These are phyloP conservation scores for Metschnikowia lunata DNA, from an alignment of 805 yeast genomes.

Conservation along the genomic window DNA sequence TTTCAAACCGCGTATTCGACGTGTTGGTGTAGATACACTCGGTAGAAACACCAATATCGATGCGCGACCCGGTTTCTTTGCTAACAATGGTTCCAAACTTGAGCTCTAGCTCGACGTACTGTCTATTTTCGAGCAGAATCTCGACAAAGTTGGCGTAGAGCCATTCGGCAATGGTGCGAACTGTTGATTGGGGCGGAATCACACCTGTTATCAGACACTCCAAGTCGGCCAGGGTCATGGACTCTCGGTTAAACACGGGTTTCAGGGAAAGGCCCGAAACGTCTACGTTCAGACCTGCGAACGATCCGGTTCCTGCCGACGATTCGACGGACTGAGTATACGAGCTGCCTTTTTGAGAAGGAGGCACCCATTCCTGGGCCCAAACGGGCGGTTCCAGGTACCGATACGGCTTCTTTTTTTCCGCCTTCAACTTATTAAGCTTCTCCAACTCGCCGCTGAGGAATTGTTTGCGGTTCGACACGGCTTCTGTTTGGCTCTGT, in stretches of 20 bases:
- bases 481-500: not conserved
- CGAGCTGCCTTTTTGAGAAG: conserved; percentile 9
- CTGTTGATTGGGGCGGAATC: conserved; percentile 74
- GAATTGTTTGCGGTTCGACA: not conserved
- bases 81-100: conserved; percentile 71
- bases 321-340: not conserved
- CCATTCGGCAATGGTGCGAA: conserved; percentile 84
- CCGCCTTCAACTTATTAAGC: conserved; percentile 20
- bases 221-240: conserved; percentile 33
- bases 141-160: conserved; percentile 75
- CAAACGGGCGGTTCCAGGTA: conserved; percentile 70
- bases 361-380: conserved; percentile 66
- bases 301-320: not conserved
- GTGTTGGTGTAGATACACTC: conserved; percentile 60
- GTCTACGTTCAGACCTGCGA: not conserved
- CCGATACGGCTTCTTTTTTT: conserved; percentile 50
- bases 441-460: conserved; percentile 22
- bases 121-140: conserved; percentile 51
- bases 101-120: conserved; percentile 62
- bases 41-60: conserved; percentile 62
- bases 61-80: conserved; percentile 55
- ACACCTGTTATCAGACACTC: conserved; percentile 65
- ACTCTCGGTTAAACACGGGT: conserved; percentile 28
- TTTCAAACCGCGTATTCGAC: conserved; percentile 53
- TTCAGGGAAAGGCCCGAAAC: conserved; percentile 1